Evolutionary conservation across 805 yeast species (phyloP).

Genomic region (Candida maltosa): DNA sequence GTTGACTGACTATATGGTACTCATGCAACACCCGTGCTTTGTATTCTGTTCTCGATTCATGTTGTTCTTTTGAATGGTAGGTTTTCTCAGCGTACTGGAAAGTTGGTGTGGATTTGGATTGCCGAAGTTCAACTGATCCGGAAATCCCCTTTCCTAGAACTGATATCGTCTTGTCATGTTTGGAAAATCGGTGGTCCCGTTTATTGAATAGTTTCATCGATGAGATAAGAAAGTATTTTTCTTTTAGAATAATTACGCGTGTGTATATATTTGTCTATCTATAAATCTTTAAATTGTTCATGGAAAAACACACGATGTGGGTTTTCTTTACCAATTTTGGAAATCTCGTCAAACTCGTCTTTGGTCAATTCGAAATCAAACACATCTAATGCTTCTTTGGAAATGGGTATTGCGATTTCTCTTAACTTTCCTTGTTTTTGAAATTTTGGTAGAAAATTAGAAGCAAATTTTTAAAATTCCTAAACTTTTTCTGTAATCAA

Average conservation of each 20-base stretch:
- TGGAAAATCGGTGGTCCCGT: too few relatives aligned
- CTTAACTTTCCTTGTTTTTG: too few relatives aligned
- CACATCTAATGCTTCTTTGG: too few relatives aligned
- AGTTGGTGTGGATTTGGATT: slow-evolving; percentile 5
- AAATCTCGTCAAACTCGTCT: slow-evolving; percentile 40
- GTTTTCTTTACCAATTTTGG: slow-evolving; percentile 19
- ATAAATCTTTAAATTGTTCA: slow-evolving; percentile 7
- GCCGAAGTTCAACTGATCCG: slow-evolving; percentile 13
- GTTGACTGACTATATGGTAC: slow-evolving; percentile 21
- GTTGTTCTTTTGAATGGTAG: slow-evolving; percentile 35
- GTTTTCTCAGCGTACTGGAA: slow-evolving; percentile 42
- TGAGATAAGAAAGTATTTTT: too few relatives aligned
- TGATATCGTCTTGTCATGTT: slow-evolving; percentile 1
- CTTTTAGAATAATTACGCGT: too few relatives aligned
- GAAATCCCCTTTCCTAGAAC: slow-evolving; percentile 14
- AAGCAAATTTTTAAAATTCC: too few relatives aligned
- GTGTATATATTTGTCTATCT: slow-evolving; percentile 1
- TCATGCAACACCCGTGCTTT: slow-evolving; percentile 35
- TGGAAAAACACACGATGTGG: slow-evolving; percentile 22
- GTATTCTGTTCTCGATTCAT: slow-evolving; percentile 41
- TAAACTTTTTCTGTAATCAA: too few relatives aligned
- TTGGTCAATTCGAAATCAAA: slow-evolving; percentile 50
- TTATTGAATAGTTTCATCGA: too few relatives aligned
- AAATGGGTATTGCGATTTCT: too few relatives aligned
- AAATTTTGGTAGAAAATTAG: too few relatives aligned